Evolutionary conservation across 2,329 filamentous ascomycete species (phyloP).

Genomic region (Phyllosticta capitalensis): DNA sequence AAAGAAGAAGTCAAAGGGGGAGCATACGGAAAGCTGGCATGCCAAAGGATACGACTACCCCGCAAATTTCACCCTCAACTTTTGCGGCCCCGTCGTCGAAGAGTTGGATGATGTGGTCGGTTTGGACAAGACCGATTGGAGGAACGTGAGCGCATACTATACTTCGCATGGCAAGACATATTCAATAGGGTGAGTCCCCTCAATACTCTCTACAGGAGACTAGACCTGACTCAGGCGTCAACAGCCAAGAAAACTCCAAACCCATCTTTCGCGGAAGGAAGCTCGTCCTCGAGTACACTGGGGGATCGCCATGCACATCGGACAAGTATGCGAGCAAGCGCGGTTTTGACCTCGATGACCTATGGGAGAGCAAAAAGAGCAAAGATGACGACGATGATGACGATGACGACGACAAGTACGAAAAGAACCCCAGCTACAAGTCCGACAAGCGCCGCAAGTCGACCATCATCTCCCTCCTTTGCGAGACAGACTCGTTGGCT

Average conservation of each 20-base stretch:
- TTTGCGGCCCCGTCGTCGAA: conserved; percentile 68
- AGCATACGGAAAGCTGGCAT: conserved; percentile 50
- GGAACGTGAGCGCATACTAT: conserved; percentile 74
- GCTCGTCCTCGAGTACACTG: conserved; percentile 43
- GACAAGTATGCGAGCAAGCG: neutral
- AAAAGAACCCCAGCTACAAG: conserved; percentile 31
- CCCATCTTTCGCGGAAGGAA: conserved; percentile 57
- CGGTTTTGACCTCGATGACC: conserved; percentile 15
- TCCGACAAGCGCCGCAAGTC: conserved; percentile 63
- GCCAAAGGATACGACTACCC: conserved; percentile 67
- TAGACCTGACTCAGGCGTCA: neutral
- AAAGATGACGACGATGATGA: conserved; percentile 29
- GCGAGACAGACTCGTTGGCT: conserved; percentile 68
- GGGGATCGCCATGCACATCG: conserved; percentile 38
- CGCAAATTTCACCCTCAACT: conserved; percentile 75
- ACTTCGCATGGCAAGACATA: conserved; percentile 55
- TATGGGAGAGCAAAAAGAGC: conserved; percentile 29
- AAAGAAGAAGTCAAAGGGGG: conserved; percentile 36
- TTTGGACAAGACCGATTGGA: conserved; percentile 52
- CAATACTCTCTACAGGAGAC: neutral
- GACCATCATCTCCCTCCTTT: conserved; percentile 84
- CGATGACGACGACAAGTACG: conserved; percentile 25
- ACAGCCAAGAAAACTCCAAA: conserved; percentile 45
- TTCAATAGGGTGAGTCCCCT: conserved; percentile 59
- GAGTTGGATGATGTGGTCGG: conserved; percentile 53